Evolutionary conservation across 345 rosid genomes (phyloP), one percentile per base, ranked within the genome.

Genomic region (Cardamine chenopodiifolia): DNA sequence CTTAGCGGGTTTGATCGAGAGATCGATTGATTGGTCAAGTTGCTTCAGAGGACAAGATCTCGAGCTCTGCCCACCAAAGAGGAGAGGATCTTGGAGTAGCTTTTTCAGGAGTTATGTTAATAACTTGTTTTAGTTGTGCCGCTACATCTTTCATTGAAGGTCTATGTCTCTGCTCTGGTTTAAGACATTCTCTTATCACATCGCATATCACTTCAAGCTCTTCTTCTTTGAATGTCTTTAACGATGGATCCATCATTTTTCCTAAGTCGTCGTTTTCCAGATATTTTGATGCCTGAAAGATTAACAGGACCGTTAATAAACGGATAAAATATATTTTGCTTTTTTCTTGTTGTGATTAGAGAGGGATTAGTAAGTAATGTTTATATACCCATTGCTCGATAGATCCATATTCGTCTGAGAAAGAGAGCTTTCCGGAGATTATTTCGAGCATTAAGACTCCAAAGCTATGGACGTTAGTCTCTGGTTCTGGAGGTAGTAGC

Each of bases 51-150:
- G 98, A 94, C 73, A 92, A 70, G 75, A 95, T 87, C 87, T 95
- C 97, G 11, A 95, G 97, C 71, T 95, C 99, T 12, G 98, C 99
- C 99, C 98, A 95, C 98, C 98, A 92, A 17, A 92, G 82, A 3
- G 99, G 98, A 39, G 99, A 95, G n/a, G 89, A 85, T 71, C 90
- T 92, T 4, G 97, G 99, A 20, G 85, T 82, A 23, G 97, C 98
- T 84, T 92, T 97, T 31, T 92, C 98, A 0, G 98, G 94, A 6
- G 91, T 28, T 72, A 95, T 85, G 19, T 78, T 71, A 35, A 88
- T 76, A 19, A 83, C 89, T 78, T 80, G 71, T 77, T 80, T 86
- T 77, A 90, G 72, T 64, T 84, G 83, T 15, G 86, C 76, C 6
- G 72, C 73, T 19, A 89, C 39, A 25, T 84, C 85, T 72, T 78